Evolutionary conservation across 1,139 yeast species (phyloP).

Genomic region (Yamadazyma diospyri): DNA sequence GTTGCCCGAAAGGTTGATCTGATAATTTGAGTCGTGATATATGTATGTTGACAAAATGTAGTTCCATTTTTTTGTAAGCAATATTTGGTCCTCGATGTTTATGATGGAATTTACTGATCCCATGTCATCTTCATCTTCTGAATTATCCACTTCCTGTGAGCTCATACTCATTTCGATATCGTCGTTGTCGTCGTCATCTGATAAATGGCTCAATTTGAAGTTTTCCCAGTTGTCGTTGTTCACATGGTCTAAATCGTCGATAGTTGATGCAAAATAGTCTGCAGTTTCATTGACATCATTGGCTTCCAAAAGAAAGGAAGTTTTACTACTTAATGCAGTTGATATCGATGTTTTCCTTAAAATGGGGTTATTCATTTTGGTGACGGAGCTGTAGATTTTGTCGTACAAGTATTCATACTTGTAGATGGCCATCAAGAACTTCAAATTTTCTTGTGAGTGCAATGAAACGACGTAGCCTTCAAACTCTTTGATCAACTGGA

Average conservation of each 20-base stretch:
- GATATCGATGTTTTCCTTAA: constrained; percentile 3
- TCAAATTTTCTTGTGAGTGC: constrained; percentile 46
- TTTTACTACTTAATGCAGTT: constrained; percentile 3
- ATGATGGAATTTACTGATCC: constrained; percentile 7
- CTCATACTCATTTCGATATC: constrained; percentile 5
- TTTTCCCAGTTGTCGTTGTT: constrained; percentile 24
- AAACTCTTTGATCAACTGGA: constrained; percentile 19
- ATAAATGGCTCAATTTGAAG: constrained; percentile 21
- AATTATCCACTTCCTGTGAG: constrained; percentile 5
- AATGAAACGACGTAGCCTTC: constrained; percentile 19
- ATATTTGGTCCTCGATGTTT: constrained; percentile 6
- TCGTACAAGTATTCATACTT: constrained; percentile 34
- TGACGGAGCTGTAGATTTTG: constrained; percentile 7
- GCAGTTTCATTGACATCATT: constrained; percentile 24
- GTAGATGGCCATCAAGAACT: constrained; percentile 43
- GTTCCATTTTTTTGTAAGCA: constrained; percentile 22
- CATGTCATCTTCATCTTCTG: constrained; percentile 3
- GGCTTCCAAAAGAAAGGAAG: constrained; percentile 8
- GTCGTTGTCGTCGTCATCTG: constrained; percentile 17
- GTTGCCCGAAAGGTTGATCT: constrained; percentile 41
- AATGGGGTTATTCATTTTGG: constrained; percentile 7
- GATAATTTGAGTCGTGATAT: constrained; percentile 36
- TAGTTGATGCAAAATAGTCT: constrained; percentile 28
- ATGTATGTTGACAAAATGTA: constrained; percentile 26
- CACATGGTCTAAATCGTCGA: constrained; percentile 27